These are phyloP conservation scores for Didymosphaeria variabile DNA, from an alignment of 2,329 filamentous ascomycete species.

Conservation along the genomic window DNA sequence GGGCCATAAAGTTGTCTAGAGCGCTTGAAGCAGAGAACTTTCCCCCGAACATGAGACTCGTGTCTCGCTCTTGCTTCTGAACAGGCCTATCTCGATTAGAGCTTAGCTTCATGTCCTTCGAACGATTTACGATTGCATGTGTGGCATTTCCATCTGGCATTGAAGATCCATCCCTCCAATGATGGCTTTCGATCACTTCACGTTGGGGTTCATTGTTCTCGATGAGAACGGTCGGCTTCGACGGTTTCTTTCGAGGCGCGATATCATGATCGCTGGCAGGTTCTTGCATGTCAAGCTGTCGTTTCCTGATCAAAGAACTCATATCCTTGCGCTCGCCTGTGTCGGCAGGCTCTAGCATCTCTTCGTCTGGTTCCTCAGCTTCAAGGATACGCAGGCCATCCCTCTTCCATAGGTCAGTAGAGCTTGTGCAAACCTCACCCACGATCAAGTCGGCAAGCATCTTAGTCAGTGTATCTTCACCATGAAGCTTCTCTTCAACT, in stretches of 20 bases:
- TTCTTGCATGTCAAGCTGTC: slow-evolving; percentile 35
- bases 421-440: slow-evolving; percentile 50
- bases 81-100: neutral
- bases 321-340: slow-evolving; percentile 42
- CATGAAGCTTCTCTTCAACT: slow-evolving; percentile 51
- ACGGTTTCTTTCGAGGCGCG: neutral
- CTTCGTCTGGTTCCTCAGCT: slow-evolving; percentile 47
- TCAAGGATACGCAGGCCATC: slow-evolving; percentile 58
- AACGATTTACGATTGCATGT: neutral
- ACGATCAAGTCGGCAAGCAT: slow-evolving; percentile 46
- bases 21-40: slow-evolving; percentile 54
- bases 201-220: neutral
- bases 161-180: slow-evolving; percentile 10
- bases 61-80: slow-evolving; percentile 11
- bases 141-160: neutral
- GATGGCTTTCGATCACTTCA: slow-evolving; percentile 8
- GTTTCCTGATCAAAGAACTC: slow-evolving; percentile 51
- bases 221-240: no score
- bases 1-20: slow-evolving; percentile 61
- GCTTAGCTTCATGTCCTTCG: neutral
- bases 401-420: slow-evolving; percentile 58
- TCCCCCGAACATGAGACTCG: slow-evolving; percentile 44
- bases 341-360: slow-evolving; percentile 38
- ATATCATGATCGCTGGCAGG: slow-evolving; percentile 17
- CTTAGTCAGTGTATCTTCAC: slow-evolving; percentile 49